Evolutionary conservation across 2,329 filamentous ascomycete genomes (phyloP), one percentile per base, ranked within the genome.

Genomic region (Aspergillus ochraceoroseus): DNA sequence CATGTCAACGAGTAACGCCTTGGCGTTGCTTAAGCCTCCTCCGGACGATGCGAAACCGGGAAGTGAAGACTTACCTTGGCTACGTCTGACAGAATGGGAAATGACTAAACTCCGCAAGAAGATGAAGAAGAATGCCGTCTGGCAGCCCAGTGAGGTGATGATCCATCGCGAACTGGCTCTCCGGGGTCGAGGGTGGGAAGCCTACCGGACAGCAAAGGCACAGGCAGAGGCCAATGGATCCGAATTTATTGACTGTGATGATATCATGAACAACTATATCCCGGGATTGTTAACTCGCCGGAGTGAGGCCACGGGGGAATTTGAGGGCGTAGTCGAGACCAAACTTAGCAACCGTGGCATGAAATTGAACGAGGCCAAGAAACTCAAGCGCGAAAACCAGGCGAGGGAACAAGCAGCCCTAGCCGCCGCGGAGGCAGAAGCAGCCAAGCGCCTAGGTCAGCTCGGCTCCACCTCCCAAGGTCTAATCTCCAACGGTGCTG

Each of bases 41-140:
- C 79, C 79, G 9, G 63, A 72, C 13, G 75, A 80, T 57, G 78
- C 79, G 5, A 67, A 67, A 38, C 69, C 74, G 15, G 79, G 79
- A 31, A 80, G 77, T 61, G 74, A 74, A 54, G 75, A 75, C 63
- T 65, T 74, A 45, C 79, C 79, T 2, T 83, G 79, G 79, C 68
- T 78, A 52, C 76, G 77, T 42, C 63, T 83, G 47, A 82, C 79
- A 2, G 79, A 82, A 50, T 83, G 74, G 66, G 79, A 83, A 54
- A 80, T 83, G 77, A 79, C 78, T 4, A 77, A 75, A 36, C 61
- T 83, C 15, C 71, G 79, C 37, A 82, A 82, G 61, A 74, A 77
- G 50, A 83, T 83, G 79, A 83, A 83, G 67, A 83, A 83, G 67
- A 83, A 83, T 47, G 77, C 78, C 4, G 73, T 80, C n/a, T 83